Evolutionary conservation across 1,284 basidiomycete species (phyloP).

Genomic region (Cryptococcus maquisensis): DNA sequence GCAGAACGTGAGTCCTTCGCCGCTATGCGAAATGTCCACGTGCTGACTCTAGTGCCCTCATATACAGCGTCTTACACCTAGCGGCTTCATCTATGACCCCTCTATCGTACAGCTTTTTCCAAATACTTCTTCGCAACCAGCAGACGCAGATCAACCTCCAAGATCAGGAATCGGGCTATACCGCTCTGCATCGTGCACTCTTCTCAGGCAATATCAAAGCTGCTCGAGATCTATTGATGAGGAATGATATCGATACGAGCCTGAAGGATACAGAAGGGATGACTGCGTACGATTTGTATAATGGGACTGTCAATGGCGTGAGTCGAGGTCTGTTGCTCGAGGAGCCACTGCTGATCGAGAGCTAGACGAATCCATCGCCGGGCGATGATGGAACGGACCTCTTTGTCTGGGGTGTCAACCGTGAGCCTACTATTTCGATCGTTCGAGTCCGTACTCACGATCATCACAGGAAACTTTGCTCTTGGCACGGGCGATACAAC

Average conservation of each 20-base stretch:
- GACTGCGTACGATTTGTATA: constrained; percentile 90
- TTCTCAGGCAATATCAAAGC: constrained; percentile 80
- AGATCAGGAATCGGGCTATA: constrained; percentile 86
- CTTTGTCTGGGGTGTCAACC: constrained; percentile 88
- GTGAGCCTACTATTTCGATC: constrained; percentile 36
- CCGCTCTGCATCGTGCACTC: constrained; percentile 83
- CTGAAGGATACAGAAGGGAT: constrained; percentile 87
- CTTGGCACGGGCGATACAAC: constrained; percentile 77
- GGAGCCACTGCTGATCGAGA: constrained; percentile 28
- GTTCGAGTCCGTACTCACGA: background rate
- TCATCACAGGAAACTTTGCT: constrained; percentile 59
- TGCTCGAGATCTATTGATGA: constrained; percentile 71
- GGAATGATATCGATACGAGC: constrained; percentile 66
- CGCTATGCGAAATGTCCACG: background rate
- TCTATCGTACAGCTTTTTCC: constrained; percentile 71
- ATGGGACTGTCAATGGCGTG: constrained; percentile 70
- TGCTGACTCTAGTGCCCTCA: constrained; percentile 54
- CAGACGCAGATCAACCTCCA: constrained; percentile 71
- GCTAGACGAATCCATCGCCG: constrained; percentile 56
- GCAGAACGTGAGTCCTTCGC: constrained; percentile 35
- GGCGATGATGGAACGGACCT: constrained; percentile 58
- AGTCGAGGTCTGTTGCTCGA: constrained; percentile 7
- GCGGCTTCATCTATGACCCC: constrained; percentile 61
- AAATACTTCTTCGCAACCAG: constrained; percentile 73
- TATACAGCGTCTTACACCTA: constrained; percentile 71